These are phyloP conservation scores for Circinella umbellata DNA, from an alignment of 371 early-diverging fungal species.

Conservation along the genomic window DNA sequence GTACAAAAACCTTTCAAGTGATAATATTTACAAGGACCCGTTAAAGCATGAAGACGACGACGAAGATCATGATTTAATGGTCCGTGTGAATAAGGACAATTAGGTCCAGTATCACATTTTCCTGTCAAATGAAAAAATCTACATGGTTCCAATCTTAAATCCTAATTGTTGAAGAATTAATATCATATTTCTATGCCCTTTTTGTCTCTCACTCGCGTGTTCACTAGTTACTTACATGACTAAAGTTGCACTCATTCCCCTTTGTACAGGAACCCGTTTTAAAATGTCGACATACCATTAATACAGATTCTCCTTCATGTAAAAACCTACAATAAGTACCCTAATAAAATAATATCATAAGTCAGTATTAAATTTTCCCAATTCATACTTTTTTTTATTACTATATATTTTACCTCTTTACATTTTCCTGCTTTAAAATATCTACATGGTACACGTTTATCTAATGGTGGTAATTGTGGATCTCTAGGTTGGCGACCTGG, in stretches of 20 bases:
- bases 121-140: conserved; percentile 38
- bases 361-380: not conserved
- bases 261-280: conserved; percentile 31
- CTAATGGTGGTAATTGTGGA: not conserved
- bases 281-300: conserved; percentile 33
- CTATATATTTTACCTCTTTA: not conserved
- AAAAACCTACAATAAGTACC: conserved; percentile 26
- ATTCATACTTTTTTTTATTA: too few relatives aligned
- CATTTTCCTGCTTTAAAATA: conserved; percentile 1
- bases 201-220: not conserved
- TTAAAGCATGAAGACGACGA: conserved; percentile 22
- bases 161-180: conserved; percentile 15
- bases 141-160: conserved; percentile 42
- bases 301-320: conserved; percentile 20
- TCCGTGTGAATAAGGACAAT: conserved; percentile 41
- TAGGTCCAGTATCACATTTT: conserved; percentile 21
- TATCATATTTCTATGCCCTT: not conserved
- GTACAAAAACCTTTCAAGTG: conserved; percentile 47
- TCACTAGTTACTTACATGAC: conserved; percentile 25
- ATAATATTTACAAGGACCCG: conserved; percentile 41
- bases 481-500: not conserved
- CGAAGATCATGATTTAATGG: conserved; percentile 18
- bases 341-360: conserved; percentile 8
- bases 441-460: not conserved
- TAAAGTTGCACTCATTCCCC: conserved; percentile 29